phyloP scores from a whole-genome alignment of 768 basidiomycete genomes.

The Boletus fagicola region DNA sequence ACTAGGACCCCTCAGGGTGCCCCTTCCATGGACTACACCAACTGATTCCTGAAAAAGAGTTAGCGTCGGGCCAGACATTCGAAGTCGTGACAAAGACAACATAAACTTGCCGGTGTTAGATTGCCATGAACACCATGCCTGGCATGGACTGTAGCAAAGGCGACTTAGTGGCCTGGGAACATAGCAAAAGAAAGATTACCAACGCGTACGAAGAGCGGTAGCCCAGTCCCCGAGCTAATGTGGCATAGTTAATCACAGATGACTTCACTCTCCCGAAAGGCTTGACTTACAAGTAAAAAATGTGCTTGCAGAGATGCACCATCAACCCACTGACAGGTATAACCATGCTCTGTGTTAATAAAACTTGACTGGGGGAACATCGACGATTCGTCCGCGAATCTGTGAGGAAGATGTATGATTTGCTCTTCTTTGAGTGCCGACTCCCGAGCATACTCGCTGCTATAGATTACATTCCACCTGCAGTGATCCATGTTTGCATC shows the following conservation, averaged over 20 bases:
- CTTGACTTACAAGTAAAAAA: conserved; percentile 4
- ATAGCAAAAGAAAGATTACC: background rate
- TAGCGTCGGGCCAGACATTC: background rate
- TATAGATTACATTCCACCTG: background rate
- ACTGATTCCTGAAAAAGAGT: conserved; percentile 1
- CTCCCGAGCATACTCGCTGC: background rate
- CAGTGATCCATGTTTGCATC: background rate
- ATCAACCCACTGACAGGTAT: no score
- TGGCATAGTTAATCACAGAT: background rate
- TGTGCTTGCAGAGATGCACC: background rate
- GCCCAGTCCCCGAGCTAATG: conserved; percentile 10
- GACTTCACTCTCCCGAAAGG: background rate
- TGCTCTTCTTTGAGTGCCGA: no score
- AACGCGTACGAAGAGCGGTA: background rate
- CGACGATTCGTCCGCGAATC: background rate
- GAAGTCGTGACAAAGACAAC: background rate
- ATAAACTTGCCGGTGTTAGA: conserved; percentile 5
- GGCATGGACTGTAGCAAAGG: background rate
- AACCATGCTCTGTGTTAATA: no score
- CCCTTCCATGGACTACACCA: conserved; percentile 1
- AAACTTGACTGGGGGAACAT: no score
- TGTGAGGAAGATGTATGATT: no score
- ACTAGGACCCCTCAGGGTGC: background rate
- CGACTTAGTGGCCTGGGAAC: background rate
- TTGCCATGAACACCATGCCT: conserved; percentile 3